phyloP scores from a whole-genome alignment of 164 flowering plant species.

The Magnolia officinalis region DNA sequence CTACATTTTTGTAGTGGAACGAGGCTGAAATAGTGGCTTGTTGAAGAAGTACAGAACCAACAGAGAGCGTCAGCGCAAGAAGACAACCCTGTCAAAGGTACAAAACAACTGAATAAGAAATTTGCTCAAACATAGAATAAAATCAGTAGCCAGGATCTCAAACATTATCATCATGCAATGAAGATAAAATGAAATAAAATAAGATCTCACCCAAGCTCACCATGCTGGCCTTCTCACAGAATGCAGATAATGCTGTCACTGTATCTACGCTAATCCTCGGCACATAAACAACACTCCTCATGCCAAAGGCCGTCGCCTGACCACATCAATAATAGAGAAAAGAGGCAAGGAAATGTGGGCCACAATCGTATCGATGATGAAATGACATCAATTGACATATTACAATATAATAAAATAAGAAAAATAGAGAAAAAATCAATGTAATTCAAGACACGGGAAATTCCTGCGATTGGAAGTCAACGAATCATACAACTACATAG shows the following conservation, averaged over 20 bases:
- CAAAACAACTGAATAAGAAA: background rate
- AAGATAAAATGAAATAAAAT: background rate
- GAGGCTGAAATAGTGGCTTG: conserved; percentile 88
- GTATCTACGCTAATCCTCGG: conserved; percentile 66
- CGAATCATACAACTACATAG: no score
- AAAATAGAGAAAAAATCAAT: no score
- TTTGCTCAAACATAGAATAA: background rate
- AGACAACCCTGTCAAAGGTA: conserved; percentile 58
- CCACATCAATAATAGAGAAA: background rate
- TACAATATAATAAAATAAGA: no score
- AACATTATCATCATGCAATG: background rate
- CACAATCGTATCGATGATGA: background rate
- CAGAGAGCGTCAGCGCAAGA: conserved; percentile 76
- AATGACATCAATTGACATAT: no score
- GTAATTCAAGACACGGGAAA: no score
- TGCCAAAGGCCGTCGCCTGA: conserved; percentile 88
- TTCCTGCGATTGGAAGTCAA: no score
- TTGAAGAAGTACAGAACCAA: conserved; percentile 87
- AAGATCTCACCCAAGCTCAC: conserved; percentile 85
- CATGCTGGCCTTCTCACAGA: conserved; percentile 96
- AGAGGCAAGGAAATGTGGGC: background rate
- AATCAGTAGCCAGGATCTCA: background rate
- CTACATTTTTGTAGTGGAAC: conserved; percentile 81
- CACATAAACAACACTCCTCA: conserved; percentile 84
- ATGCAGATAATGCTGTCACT: conserved; percentile 67